Conservation (phyloP, 495 filamentous ascomycete species). For the Tuber melanosporum region DNA sequence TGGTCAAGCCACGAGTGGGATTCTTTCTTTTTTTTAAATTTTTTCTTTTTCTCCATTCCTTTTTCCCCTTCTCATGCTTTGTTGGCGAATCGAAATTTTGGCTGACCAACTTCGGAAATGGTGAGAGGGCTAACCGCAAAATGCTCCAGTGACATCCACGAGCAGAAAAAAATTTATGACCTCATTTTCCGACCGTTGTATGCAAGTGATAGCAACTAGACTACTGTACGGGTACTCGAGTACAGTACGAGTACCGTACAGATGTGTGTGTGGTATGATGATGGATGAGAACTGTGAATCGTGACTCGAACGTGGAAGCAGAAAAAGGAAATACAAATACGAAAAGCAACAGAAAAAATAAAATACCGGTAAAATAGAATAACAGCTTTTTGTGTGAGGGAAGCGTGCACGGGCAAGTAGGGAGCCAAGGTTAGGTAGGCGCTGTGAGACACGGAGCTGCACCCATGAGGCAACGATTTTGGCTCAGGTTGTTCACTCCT, state of each 20-base stretch:
- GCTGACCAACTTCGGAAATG: constrained; percentile 10
- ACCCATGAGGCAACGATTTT: not conserved
- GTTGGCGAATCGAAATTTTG: constrained; percentile 11
- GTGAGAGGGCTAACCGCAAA: constrained; percentile 19
- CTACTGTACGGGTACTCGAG: too few species aligned
- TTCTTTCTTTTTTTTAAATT: constrained; percentile 18
- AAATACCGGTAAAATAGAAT: not conserved
- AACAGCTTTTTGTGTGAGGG: not conserved
- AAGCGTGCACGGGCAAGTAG: not conserved
- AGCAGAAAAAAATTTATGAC: constrained; percentile 21
- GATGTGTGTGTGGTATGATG: not conserved
- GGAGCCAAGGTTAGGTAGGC: not conserved
- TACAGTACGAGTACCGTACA: too few species aligned
- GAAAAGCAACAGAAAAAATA: not conserved
- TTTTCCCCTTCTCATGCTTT: constrained; percentile 6
- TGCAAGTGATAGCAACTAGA: constrained; percentile 10
- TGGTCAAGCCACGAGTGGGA: constrained; percentile 21
- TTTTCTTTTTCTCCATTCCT: not conserved
- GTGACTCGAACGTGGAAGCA: not conserved
- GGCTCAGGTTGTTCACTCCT: not conserved
- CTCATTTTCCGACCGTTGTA: constrained; percentile 16
- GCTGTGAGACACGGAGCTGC: not conserved
- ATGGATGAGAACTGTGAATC: not conserved
- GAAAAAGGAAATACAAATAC: not conserved
- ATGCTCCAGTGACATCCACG: constrained; percentile 29